These are phyloP conservation scores for Tillandsia fasciculata DNA, from an alignment of 176 grass and related monocot species.

Conservation along the genomic window DNA sequence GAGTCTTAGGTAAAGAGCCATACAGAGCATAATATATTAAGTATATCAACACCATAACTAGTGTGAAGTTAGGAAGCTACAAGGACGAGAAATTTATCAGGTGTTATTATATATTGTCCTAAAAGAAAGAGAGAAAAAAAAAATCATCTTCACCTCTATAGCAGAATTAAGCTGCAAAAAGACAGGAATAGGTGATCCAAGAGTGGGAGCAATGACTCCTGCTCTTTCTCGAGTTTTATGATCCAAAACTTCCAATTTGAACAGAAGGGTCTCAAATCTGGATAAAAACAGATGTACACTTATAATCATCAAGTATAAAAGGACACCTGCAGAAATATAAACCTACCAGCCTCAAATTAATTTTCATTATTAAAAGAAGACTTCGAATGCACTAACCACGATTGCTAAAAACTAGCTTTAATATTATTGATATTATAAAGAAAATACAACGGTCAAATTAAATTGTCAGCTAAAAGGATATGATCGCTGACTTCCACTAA, in stretches of 20 bases:
- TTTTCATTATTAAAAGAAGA: not conserved
- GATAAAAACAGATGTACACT: not conserved
- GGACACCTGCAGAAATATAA: not conserved
- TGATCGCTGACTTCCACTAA: not conserved
- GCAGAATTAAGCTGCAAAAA: conserved; percentile 80
- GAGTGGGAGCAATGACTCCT: conserved; percentile 68
- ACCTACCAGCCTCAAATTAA: not conserved
- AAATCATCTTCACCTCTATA: conserved; percentile 53
- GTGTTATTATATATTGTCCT: not conserved
- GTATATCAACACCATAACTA: no score
- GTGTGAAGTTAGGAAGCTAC: no score
- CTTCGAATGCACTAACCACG: no score
- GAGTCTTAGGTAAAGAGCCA: not conserved
- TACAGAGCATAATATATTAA: no score
- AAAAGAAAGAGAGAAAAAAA: conserved; percentile 1
- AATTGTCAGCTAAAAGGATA: not conserved
- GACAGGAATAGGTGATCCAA: conserved; percentile 67
- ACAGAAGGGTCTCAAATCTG: conserved; percentile 82
- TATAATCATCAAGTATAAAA: not conserved
- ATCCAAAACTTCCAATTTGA: conserved; percentile 95
- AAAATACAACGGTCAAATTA: not conserved
- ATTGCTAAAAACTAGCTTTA: no score
- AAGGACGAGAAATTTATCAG: not conserved
- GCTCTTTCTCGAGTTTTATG: conserved; percentile 93
- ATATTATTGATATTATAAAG: no score